Evolutionary conservation across 805 yeast species (phyloP).

Genomic region (Sporopachydermia quercuum): DNA sequence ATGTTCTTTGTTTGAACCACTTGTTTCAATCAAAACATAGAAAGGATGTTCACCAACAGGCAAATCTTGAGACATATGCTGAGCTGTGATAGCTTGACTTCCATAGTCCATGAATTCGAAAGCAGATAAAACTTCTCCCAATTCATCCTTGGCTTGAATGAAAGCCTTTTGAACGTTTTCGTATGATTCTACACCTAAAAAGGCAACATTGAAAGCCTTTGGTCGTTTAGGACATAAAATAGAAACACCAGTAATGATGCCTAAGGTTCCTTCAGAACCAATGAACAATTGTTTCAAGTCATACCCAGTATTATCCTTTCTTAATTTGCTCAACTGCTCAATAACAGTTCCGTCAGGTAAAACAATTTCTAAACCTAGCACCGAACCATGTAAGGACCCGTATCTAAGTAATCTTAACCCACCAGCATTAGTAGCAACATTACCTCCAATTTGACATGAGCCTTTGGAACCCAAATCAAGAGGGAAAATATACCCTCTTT

Average conservation of each 20-base stretch:
- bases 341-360: slow-evolving; percentile 76
- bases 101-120: slow-evolving; percentile 85
- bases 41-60: slow-evolving; percentile 86
- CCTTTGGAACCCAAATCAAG: slow-evolving; percentile 94
- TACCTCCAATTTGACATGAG: slow-evolving; percentile 91
- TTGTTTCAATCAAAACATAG: slow-evolving; percentile 83
- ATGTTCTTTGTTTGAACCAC: slow-evolving; percentile 90
- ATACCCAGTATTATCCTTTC: slow-evolving; percentile 93
- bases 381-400: slow-evolving; percentile 87
- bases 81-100: slow-evolving; percentile 48
- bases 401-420: slow-evolving; percentile 78
- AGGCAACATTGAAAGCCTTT: slow-evolving; percentile 72
- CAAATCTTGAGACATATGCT: slow-evolving; percentile 40
- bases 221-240: slow-evolving; percentile 85
- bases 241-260: slow-evolving; percentile 81
- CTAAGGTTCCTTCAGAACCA: slow-evolving; percentile 89
- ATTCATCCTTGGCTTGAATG: slow-evolving; percentile 59
- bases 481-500: slow-evolving; percentile 83
- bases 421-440: slow-evolving; percentile 92
- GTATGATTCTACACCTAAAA: slow-evolving; percentile 66
- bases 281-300: slow-evolving; percentile 86
- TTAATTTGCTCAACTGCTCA: slow-evolving; percentile 66
- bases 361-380: slow-evolving; percentile 85
- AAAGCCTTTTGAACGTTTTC: slow-evolving; percentile 78
- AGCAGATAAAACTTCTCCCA: slow-evolving; percentile 78